Evolutionary conservation across 129 eudicot species (phyloP).

Genomic region (Helianthus tuberosus): DNA sequence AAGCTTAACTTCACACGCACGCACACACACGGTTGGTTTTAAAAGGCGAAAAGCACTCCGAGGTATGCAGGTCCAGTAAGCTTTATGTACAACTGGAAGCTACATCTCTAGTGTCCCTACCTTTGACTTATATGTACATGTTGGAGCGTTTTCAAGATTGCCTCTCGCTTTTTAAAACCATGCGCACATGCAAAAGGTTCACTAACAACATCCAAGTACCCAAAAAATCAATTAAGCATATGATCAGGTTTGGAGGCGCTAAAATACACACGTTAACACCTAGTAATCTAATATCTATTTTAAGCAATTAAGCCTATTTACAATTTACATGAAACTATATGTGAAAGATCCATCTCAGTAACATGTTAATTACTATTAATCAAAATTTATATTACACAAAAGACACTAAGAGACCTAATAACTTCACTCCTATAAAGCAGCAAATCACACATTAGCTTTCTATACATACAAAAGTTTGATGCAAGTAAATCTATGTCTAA

Average conservation of each 20-base stretch:
- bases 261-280: not conserved
- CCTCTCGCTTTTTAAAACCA: too few species aligned
- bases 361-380: constrained; percentile 6
- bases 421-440: constrained; percentile 13
- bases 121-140: too few species aligned
- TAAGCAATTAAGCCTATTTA: not conserved
- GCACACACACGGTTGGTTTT: not conserved
- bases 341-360: constrained; percentile 9
- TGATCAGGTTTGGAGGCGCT: not conserved
- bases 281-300: too few species aligned
- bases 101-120: too few species aligned
- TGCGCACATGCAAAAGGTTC: not conserved
- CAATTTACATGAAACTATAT: not conserved
- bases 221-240: not conserved
- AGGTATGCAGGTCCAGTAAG: too few species aligned
- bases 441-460: constrained; percentile 16
- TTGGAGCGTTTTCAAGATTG: too few species aligned
- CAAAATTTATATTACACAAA: not conserved
- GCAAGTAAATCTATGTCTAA: not conserved
- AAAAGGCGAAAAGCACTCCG: too few species aligned
- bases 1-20: not conserved
- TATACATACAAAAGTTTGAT: not conserved
- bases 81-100: too few species aligned
- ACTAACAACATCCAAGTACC: not conserved
- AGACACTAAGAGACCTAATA: constrained; percentile 15